Evolutionary conservation across 1,284 basidiomycete genomes (phyloP).

Genomic region (Melampsora larici-populina): DNA sequence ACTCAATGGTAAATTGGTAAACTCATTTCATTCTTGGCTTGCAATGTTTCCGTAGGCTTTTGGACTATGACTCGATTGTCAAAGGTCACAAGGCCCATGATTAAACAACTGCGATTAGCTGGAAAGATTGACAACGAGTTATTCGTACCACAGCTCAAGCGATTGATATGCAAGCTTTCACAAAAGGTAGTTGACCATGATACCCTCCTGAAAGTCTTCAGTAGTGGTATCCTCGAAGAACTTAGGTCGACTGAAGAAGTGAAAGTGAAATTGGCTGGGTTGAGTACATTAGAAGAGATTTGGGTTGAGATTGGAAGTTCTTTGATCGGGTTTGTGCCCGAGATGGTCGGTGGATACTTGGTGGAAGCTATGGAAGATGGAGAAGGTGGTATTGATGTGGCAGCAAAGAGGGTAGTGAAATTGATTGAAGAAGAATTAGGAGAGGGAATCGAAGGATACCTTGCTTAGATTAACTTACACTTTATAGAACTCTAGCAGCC

Average conservation of each 20-base stretch:
- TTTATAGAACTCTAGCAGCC: not conserved
- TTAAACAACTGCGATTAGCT: conserved; percentile 47
- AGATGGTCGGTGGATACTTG: conserved; percentile 54
- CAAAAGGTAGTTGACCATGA: conserved; percentile 77
- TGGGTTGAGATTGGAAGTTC: conserved; percentile 69
- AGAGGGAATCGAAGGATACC: conserved; percentile 41
- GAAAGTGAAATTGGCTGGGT: conserved; percentile 65
- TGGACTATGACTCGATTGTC: conserved; percentile 51
- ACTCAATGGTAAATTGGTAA: not conserved
- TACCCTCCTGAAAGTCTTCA: conserved; percentile 72
- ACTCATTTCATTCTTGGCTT: not conserved
- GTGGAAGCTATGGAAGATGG: conserved; percentile 41
- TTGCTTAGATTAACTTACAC: conserved; percentile 12
- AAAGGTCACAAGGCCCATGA: conserved; percentile 46
- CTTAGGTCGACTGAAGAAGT: conserved; percentile 60
- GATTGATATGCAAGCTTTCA: conserved; percentile 62
- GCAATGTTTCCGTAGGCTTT: conserved; percentile 45
- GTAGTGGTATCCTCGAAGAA: conserved; percentile 28
- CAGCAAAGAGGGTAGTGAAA: conserved; percentile 40
- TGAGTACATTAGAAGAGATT: conserved; percentile 66
- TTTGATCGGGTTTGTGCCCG: conserved; percentile 58
- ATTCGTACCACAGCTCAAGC: conserved; percentile 61
- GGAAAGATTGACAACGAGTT: conserved; percentile 52
- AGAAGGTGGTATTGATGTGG: conserved; percentile 23
- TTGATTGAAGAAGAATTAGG: conserved; percentile 41